Percentiles rank a stretch among this genome's conserved stretches.
Conservation (phyloP, 495 filamentous ascomycete species). For the Cryomyces minteri region DNA sequence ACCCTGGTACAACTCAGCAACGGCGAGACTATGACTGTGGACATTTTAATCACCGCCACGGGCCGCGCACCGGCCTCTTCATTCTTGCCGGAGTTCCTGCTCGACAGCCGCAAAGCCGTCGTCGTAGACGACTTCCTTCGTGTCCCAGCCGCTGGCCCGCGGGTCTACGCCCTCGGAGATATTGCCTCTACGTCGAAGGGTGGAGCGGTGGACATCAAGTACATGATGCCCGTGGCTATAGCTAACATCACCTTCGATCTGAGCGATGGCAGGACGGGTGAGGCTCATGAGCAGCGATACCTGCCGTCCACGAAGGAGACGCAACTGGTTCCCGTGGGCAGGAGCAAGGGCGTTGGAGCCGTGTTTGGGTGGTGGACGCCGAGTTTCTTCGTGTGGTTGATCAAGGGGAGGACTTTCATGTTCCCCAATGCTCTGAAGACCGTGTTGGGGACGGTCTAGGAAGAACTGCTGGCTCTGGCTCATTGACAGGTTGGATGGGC, state of each 20-base stretch:
- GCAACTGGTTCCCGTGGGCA: conserved; percentile 34
- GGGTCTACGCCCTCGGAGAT: conserved; percentile 31
- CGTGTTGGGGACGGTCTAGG: conserved; percentile 27
- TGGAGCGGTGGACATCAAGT: conserved; percentile 22
- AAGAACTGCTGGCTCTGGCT: too few species aligned
- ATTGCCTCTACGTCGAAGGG: conserved; percentile 11
- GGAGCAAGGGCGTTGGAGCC: conserved; percentile 33
- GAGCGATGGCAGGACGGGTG: conserved; percentile 4
- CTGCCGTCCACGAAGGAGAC: conserved; percentile 13
- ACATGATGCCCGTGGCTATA: conserved; percentile 20
- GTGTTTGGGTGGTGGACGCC: conserved; percentile 33
- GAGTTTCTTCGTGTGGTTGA: conserved; percentile 34
- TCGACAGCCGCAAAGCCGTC: conserved; percentile 21
- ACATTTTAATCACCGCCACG: conserved; percentile 30
- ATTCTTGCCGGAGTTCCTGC: conserved; percentile 20
- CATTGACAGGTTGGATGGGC: not conserved
- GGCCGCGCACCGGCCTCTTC: conserved; percentile 27
- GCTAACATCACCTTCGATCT: conserved; percentile 27
- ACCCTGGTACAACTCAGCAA: conserved; percentile 15
- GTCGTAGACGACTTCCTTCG: conserved; percentile 25
- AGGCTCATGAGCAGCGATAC: conserved; percentile 12
- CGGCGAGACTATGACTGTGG: conserved; percentile 21
- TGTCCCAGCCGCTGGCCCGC: conserved; percentile 21
- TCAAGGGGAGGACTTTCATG: conserved; percentile 46
- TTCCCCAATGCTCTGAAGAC: conserved; percentile 26